A percentile compares a stretch with the other conserved stretches of the same genome.
These are phyloP conservation scores for Termitomyces titanicus DNA, from an alignment of 768 basidiomycete species.

Conservation along the genomic window DNA sequence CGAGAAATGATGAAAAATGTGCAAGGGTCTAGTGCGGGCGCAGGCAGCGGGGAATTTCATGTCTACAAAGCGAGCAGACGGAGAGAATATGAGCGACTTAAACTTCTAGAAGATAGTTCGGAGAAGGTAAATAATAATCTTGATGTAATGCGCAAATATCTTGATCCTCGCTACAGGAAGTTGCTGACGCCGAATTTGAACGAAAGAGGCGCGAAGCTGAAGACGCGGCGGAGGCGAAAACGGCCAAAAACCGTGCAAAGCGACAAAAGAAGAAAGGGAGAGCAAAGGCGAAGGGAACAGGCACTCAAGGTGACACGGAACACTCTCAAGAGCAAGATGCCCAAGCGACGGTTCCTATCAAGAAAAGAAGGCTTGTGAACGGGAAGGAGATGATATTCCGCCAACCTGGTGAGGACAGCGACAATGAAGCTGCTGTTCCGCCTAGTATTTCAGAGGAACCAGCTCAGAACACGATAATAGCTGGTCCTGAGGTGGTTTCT, in stretches of 20 bases:
- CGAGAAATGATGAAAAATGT: constrained; percentile 99
- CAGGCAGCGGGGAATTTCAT: constrained; percentile 97
- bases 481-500: background rate
- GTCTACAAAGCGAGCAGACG: constrained; percentile 95
- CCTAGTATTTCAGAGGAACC: background rate
- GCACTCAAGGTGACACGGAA: constrained; percentile 20
- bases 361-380: constrained; percentile 80
- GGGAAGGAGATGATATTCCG: constrained; percentile 65
- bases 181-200: constrained; percentile 70
- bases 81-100: constrained; percentile 93
- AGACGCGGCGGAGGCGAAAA: constrained; percentile 77
- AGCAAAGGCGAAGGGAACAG: constrained; percentile 40
- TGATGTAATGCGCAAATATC: background rate
- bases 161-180: constrained; percentile 47
- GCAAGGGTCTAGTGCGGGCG: constrained; percentile 95
- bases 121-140: constrained; percentile 55
- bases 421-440: constrained; percentile 18
- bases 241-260: constrained; percentile 92
- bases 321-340: constrained; percentile 9
- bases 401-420: constrained; percentile 39
- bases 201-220: constrained; percentile 68
- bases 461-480: background rate
- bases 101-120: constrained; percentile 80
- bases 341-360: constrained; percentile 45
- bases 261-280: constrained; percentile 89